Evolutionary conservation across 2,329 filamentous ascomycete species (phyloP), one percentile per base, ranked within the genome.

Genomic region (Colletotrichum tofieldiae): DNA sequence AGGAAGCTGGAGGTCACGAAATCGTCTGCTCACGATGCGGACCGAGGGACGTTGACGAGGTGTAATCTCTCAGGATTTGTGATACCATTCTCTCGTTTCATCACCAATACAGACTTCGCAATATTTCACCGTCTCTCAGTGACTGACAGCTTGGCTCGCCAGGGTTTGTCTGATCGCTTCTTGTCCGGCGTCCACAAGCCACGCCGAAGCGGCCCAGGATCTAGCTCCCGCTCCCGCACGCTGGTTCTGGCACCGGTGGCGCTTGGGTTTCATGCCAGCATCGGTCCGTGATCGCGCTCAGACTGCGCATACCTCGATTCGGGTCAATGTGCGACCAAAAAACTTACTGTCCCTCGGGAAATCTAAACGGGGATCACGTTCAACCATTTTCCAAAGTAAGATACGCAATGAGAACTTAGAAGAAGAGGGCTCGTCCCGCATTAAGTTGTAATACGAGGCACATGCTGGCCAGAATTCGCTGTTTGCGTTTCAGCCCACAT

Each of bases 81-180:
- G 68, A 67, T 67, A 71, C 68, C 68, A 67, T 61, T 61, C 32
- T 61, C 55, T 61, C 63, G 32, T 67, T 67, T 49, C 56, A 49
- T 35, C 26, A 41, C 51, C 20, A 67, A 62, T 43, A 61, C 56
- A 62, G 29, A 43, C 14, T 5, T 58, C 54, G 32, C 29, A 43
- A 43, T 26, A 43, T 26, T 26, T 41, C 9, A 18, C 6, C 29
- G 2, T 29, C 11, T 16, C 9, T 41, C 29, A 32, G 6, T 11
- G 20, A 60, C 8, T 11, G 20, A 60, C 8, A 20, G 16, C 23
- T 29, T 45, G 56, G 23, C 37, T 32, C 6, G 29, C 29, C 29
- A 32, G 29, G 3, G 14, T 32, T 59, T 45, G 16, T 35, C 26
- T 23, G 26, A 32, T 45, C 41, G 18, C 26, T 55, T 18, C 20